phyloP scores from a whole-genome alignment of 495 filamentous ascomycete species.

The Wilcoxina mikolae region DNA sequence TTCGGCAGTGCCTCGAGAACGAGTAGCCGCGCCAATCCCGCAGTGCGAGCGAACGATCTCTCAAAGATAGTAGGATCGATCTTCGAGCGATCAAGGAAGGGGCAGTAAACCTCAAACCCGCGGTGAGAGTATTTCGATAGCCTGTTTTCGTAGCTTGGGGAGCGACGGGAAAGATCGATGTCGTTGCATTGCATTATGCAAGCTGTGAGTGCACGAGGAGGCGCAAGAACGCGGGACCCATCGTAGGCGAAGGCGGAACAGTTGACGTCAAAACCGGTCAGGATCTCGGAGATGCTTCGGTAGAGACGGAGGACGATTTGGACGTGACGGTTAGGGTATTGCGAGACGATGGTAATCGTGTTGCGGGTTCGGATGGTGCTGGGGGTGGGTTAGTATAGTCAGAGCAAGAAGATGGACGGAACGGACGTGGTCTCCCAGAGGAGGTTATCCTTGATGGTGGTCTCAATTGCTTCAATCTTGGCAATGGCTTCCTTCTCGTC shows the following conservation, averaged over 20 bases:
- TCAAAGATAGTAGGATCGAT: conserved; percentile 79
- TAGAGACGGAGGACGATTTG: conserved; percentile 73
- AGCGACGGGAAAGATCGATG: conserved; percentile 57
- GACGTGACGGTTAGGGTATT: conserved; percentile 69
- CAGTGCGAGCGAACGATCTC: conserved; percentile 50
- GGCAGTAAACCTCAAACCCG: conserved; percentile 70
- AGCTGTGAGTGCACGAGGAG: conserved; percentile 52
- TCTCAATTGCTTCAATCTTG: conserved; percentile 69
- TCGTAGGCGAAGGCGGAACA: conserved; percentile 67
- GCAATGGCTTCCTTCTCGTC: conserved; percentile 55
- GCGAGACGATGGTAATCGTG: conserved; percentile 65
- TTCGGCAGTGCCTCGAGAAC: conserved; percentile 66
- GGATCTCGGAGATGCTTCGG: conserved; percentile 62
- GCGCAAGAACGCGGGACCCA: conserved; percentile 56
- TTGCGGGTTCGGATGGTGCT: conserved; percentile 61
- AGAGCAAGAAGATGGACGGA: background rate
- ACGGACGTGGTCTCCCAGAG: conserved; percentile 51
- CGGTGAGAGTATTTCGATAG: conserved; percentile 76
- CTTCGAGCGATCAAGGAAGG: conserved; percentile 50
- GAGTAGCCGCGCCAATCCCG: conserved; percentile 63
- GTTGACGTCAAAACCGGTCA: conserved; percentile 76
- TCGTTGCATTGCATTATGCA: conserved; percentile 68
- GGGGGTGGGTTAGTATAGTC: background rate
- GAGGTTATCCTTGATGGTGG: conserved; percentile 51
- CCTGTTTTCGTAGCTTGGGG: conserved; percentile 60